Conservation (phyloP, 306 rosid species). For the Vachellia collinsii region DNA sequence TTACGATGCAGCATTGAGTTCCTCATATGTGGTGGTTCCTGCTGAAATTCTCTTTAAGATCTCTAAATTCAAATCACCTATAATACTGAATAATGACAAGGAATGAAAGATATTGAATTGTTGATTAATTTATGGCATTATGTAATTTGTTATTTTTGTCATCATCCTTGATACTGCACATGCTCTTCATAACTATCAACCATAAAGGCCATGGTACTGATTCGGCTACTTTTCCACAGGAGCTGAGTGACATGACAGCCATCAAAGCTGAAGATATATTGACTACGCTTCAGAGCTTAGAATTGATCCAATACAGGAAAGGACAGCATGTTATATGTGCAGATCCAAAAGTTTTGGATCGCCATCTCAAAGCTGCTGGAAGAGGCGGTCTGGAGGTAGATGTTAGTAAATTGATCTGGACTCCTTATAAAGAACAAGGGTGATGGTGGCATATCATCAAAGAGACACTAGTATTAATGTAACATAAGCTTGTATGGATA, state of each 20-base stretch:
- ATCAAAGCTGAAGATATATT: conserved; percentile 95
- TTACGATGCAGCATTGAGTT: background rate
- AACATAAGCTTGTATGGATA: conserved; percentile 34
- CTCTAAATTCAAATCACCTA: background rate
- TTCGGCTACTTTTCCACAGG: conserved; percentile 50
- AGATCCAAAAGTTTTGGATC: conserved; percentile 95
- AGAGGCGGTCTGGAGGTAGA: conserved; percentile 97
- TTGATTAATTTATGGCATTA: background rate
- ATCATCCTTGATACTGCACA: background rate
- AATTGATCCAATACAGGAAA: conserved; percentile 94
- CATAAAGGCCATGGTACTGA: conserved; percentile 12
- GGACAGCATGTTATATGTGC: conserved; percentile 99
- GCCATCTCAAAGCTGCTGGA: conserved; percentile 97
- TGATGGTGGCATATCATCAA: conserved; percentile 23
- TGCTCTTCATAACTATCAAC: background rate
- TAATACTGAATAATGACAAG: background rate
- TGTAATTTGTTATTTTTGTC: background rate
- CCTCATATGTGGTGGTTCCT: background rate
- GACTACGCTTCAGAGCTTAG: conserved; percentile 83
- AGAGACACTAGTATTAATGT: conserved; percentile 7
- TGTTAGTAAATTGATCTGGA: conserved; percentile 94
- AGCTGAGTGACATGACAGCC: conserved; percentile 99
- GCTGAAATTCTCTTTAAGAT: background rate
- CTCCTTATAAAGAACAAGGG: conserved; percentile 90
- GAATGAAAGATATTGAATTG: background rate